Evolutionary conservation across 169 alveolate genomes (phyloP), one percentile per base, ranked within the genome.

Genomic region (Plasmodium relictum): DNA sequence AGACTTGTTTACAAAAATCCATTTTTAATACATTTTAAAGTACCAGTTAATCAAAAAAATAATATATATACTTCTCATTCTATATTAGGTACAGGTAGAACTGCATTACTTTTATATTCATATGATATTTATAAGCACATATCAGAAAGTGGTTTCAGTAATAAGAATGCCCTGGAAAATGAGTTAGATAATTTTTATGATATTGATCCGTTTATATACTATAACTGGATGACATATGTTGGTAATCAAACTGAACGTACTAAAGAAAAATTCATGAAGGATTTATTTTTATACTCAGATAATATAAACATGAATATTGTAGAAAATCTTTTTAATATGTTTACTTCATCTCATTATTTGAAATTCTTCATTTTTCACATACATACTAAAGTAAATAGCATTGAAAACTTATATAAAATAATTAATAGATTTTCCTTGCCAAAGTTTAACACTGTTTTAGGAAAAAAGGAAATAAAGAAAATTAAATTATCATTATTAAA

Each of bases 1-100:
- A 85, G 92, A 73, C 22, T 65, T 70, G 68, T 85, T 5, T 85
- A 85, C 37, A 85, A 85, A 31, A 85, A 41, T 18, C 92, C 92
- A 2, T 58, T 20, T 50, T 69, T 85, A 63, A 39, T 10, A 14
- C 92, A 85, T 73, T 85, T 39, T 73, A 50, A 58, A 18, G 39
- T 69, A 20, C 85, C 92, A 41, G 54, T 3, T 37, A 26, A 20
- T 31, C 56, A 22, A 14, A 61, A 39, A 10, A 65, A 66, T 26
- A 85, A 24, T 18, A 12, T 58, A 20, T 85, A 85, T 31, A 70
- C 87, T 12, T 52, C 85, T 8, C 92, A 85, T 73, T 41, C 87
- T 37, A 70, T 85, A 26, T 39, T 85, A 20, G 85, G 88, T 0
- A 70, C 76, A 20, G 87, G 80, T 58, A 85, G 92, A 41, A 70